These are phyloP conservation scores for Phyllachora maydis DNA, from an alignment of 2,329 filamentous ascomycete species.

Conservation along the genomic window DNA sequence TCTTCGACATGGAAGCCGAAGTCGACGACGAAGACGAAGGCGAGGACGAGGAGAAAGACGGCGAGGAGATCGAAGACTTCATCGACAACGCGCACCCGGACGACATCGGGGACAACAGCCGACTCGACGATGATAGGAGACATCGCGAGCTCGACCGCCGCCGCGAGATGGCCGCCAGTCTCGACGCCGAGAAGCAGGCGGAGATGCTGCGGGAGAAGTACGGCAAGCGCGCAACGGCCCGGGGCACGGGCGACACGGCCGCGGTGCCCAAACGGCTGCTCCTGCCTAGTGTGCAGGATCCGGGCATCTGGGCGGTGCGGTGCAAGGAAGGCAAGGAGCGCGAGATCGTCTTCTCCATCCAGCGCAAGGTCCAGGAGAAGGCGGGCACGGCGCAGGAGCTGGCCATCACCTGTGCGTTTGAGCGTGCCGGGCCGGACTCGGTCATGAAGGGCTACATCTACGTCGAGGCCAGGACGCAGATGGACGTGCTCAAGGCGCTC, in stretches of 20 bases:
- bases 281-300: slow-evolving; percentile 84
- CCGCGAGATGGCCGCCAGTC: slow-evolving; percentile 66
- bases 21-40: slow-evolving; percentile 87
- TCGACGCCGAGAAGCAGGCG: slow-evolving; percentile 88
- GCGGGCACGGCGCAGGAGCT: slow-evolving; percentile 59
- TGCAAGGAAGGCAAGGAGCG: slow-evolving; percentile 92
- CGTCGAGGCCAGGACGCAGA: slow-evolving; percentile 73
- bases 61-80: slow-evolving; percentile 64
- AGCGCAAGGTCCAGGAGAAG: slow-evolving; percentile 73
- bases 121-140: slow-evolving; percentile 71
- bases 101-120: slow-evolving; percentile 62
- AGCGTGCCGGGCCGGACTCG: slow-evolving; percentile 56
- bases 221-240: slow-evolving; percentile 50
- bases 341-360: slow-evolving; percentile 72
- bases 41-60: slow-evolving; percentile 77
- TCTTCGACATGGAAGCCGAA: slow-evolving; percentile 96
- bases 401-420: slow-evolving; percentile 76
- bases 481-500: slow-evolving; percentile 65
- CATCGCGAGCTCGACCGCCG: slow-evolving; percentile 88
- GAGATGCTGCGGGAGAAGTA: slow-evolving; percentile 76
- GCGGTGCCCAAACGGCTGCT: slow-evolving; percentile 72
- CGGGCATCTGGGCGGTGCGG: slow-evolving; percentile 83
- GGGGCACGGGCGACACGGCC: slow-evolving; percentile 45
- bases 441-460: slow-evolving; percentile 92
- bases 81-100: slow-evolving; percentile 82